Evolutionary conservation across 306 rosid genomes (phyloP).

Genomic region (Lathyrus oleraceus): DNA sequence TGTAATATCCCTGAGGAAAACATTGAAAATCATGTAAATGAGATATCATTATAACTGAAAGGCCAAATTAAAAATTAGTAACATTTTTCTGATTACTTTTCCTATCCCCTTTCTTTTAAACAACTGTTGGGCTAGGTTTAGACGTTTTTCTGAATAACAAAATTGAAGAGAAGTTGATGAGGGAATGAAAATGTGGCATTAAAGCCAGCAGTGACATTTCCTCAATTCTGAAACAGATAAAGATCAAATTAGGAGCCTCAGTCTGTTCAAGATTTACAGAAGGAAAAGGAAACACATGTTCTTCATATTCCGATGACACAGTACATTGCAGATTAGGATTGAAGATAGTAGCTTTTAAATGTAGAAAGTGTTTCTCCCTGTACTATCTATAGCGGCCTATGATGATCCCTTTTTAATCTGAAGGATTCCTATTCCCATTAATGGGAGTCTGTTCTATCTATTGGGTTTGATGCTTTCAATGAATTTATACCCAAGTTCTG

Average conservation of each 20-base stretch:
- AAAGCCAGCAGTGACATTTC: conserved; percentile 14
- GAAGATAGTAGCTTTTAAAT: neutral
- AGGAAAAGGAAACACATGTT: neutral
- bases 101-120: conserved; percentile 10
- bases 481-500: neutral
- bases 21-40: conserved; percentile 25
- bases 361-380: neutral
- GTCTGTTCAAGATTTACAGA: conserved; percentile 15
- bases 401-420: neutral
- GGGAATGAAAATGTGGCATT: conserved; percentile 1
- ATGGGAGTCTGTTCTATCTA: neutral
- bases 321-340: neutral
- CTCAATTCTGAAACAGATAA: conserved; percentile 12
- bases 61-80: neutral
- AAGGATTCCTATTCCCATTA: neutral
- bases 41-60: conserved; percentile 32
- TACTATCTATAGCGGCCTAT: neutral
- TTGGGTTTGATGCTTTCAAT: neutral
- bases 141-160: conserved; percentile 9
- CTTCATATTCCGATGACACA: neutral
- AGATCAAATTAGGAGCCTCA: conserved; percentile 14
- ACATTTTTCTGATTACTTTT: conserved; percentile 20
- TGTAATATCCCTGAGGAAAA: conserved; percentile 69
- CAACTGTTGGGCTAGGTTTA: conserved; percentile 8
- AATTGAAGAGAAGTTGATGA: conserved; percentile 11